Evolutionary conservation across 768 basidiomycete species (phyloP).

Genomic region (Termitomyces sp.): DNA sequence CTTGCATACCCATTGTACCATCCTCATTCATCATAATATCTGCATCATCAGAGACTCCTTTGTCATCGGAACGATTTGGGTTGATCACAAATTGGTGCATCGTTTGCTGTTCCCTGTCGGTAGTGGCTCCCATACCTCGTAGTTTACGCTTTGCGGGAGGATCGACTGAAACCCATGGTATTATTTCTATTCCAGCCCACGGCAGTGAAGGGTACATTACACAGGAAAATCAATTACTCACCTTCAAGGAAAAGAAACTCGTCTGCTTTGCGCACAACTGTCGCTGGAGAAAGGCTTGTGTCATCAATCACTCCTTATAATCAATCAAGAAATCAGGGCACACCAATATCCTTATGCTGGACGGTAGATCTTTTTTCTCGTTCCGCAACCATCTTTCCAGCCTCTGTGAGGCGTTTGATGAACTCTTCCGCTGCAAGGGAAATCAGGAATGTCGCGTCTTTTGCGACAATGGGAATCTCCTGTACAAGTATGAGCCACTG

Average conservation of each 20-base stretch:
- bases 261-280: slow-evolving; percentile 58
- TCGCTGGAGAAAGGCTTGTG: slow-evolving; percentile 33
- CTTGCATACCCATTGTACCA: slow-evolving; percentile 48
- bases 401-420: slow-evolving; percentile 67
- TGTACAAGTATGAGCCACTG: slow-evolving; percentile 21
- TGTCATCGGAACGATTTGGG: slow-evolving; percentile 14
- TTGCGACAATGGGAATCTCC: slow-evolving; percentile 74
- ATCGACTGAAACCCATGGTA: slow-evolving; percentile 45
- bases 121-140: slow-evolving; percentile 20
- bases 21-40: slow-evolving; percentile 54
- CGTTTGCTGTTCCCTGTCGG: slow-evolving; percentile 27
- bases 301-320: not conserved
- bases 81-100: slow-evolving; percentile 44
- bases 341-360: slow-evolving; percentile 78
- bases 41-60: slow-evolving; percentile 13
- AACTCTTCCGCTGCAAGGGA: slow-evolving; percentile 88
- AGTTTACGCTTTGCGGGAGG: slow-evolving; percentile 38
- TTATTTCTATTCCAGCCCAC: slow-evolving; percentile 39
- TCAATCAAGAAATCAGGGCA: slow-evolving; percentile 16
- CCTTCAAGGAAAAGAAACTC: slow-evolving; percentile 81
- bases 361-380: slow-evolving; percentile 70
- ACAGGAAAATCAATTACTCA: slow-evolving; percentile 19
- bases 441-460: slow-evolving; percentile 75
- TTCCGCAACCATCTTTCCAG: slow-evolving; percentile 64
- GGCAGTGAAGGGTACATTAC: not conserved